Evolutionary conservation across 441 rosid genomes (phyloP), one percentile per base, ranked within the genome.

Genomic region (Adansonia madagascariensis): DNA sequence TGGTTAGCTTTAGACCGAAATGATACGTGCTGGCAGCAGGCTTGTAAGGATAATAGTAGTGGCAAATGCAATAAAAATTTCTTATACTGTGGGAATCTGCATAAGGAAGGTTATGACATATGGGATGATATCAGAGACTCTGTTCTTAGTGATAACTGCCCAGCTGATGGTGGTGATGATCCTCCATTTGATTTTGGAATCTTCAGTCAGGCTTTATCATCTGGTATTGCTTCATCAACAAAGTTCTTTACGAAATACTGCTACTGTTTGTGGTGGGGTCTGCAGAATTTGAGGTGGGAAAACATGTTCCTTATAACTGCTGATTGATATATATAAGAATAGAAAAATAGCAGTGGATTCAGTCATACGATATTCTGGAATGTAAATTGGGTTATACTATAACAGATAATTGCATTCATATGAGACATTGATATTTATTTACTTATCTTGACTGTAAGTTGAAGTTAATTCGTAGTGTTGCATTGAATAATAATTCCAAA

Each of bases 191-290:
- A 94, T 80, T 95, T 84, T 67, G 99, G 99, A 64, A 95, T 95
- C 81, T 95, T 75, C 75, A 47, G 72, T 24, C 81, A 85, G 11
- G 98, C 95, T 27, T 74, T 96, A 74, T 82, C 96, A 49, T 93
- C 98, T 62, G 90, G 85, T n/a, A 82, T 94, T 79, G 92, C 89
- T 75, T 87, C 97, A 49, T 88, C 94, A 39, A 81, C 78, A 82
- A 88, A 88, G 43, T 96, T 96, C 80, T 57, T 94, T 49, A 61
- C 98, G 0, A 96, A 96, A 67, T 96, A 87, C 78, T 91, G 91
- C 82, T 96, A 87, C 75, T 96, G 97, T 81, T 85, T 96, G 75
- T 96, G 99, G 99, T 96, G 98, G 99, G 99, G 99, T 15, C 92
- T 96, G 63, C 98, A 94, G 86, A 96, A 96, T 85, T 87, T 96